Conservation (phyloP, 257 asterid species). For the Dorcoceras hygrometricum region DNA sequence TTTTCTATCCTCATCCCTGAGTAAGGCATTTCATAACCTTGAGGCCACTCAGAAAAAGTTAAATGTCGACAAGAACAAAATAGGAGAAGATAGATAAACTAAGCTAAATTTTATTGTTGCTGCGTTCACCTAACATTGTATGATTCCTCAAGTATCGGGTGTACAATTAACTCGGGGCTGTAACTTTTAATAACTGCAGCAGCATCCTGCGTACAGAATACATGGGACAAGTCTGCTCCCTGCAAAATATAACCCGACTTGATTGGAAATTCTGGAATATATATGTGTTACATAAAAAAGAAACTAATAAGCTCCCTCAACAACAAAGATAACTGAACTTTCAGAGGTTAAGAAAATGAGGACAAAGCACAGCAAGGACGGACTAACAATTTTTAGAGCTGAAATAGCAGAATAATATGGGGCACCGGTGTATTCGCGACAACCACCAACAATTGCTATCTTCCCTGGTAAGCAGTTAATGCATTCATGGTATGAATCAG, state of each 20-base stretch:
- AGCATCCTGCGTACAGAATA: constrained; percentile 96
- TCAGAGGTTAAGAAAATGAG: background rate
- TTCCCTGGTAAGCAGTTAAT: constrained; percentile 62
- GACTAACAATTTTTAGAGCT: constrained; percentile 87
- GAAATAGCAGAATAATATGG: constrained; percentile 97
- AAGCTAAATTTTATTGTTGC: constrained; percentile 1
- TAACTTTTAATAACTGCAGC: constrained; percentile 87
- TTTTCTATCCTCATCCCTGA: constrained; percentile 77
- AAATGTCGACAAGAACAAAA: constrained; percentile 1
- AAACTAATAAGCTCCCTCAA: background rate
- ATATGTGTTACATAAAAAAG: constrained; percentile 9
- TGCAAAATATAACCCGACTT: constrained; percentile 31
- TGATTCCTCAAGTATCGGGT: constrained; percentile 92
- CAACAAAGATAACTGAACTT: constrained; percentile 10
- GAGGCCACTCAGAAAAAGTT: constrained; percentile 24
- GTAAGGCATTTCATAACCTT: constrained; percentile 29
- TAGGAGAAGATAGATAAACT: background rate
- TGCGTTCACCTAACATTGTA: constrained; percentile 66
- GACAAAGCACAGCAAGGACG: constrained; percentile 17
- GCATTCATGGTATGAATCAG: constrained; percentile 18
- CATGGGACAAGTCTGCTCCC: constrained; percentile 99
- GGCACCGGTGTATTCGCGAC: constrained; percentile 99
- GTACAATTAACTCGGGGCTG: constrained; percentile 96
- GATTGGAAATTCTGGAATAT: background rate
- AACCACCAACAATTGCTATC: constrained; percentile 95